Evolutionary conservation across 805 yeast genomes (phyloP).

Genomic region (Barnettozyma botsteinii): DNA sequence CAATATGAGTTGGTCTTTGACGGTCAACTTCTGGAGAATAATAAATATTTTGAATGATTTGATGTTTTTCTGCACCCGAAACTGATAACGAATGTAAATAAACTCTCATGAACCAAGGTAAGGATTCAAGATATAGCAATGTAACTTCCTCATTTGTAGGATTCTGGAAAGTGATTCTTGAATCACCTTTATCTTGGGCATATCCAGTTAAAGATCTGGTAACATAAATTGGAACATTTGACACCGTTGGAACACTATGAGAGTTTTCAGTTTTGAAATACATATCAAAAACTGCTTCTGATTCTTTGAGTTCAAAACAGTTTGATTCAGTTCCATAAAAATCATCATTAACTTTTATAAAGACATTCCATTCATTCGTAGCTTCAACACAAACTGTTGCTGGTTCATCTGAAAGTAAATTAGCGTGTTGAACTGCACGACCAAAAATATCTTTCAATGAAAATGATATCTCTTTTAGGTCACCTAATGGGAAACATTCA

Average conservation of each 20-base stretch:
- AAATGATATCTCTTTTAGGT: conserved; percentile 41
- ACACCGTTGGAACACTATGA: conserved; percentile 32
- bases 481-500: conserved; percentile 76
- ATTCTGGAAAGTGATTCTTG: conserved; percentile 73
- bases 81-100: conserved; percentile 63
- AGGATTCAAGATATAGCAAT: conserved; percentile 66
- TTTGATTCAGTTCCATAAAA: conserved; percentile 30
- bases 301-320: conserved; percentile 31
- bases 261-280: conserved; percentile 39
- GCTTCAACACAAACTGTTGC: conserved; percentile 41
- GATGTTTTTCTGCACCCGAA: conserved; percentile 26
- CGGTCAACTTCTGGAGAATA: conserved; percentile 81
- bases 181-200: conserved; percentile 87
- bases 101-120: conserved; percentile 90
- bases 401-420: conserved; percentile 43
- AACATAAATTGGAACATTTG: conserved; percentile 58
- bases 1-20: conserved; percentile 75
- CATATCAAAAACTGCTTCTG: conserved; percentile 25
- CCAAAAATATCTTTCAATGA: conserved; percentile 67
- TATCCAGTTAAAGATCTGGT: conserved; percentile 88
- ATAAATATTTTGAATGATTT: conserved; percentile 44
- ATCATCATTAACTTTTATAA: conserved; percentile 25
- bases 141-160: conserved; percentile 44
- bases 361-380: conserved; percentile 43
- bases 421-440: conserved; percentile 54